Percentiles rank a stretch among this genome's conserved stretches.
Evolutionary conservation across 192 early-diverging fungal species (phyloP).

Genomic region (Coemansia sp.): DNA sequence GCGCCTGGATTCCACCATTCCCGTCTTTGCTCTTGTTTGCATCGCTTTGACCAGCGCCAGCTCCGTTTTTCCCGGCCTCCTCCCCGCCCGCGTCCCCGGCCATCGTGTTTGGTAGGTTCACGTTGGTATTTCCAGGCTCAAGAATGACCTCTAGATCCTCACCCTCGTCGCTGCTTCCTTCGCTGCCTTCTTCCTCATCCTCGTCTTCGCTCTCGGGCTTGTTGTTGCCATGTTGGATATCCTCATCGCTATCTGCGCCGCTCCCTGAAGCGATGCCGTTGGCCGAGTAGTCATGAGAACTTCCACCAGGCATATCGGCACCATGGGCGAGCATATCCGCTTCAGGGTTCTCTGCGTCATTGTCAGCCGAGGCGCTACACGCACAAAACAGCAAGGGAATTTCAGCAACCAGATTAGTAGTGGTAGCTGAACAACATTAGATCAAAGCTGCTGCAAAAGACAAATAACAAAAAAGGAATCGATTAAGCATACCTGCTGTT

Average conservation of each 20-base stretch:
- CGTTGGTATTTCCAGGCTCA: slow-evolving; percentile 24
- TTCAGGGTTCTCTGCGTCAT: not conserved
- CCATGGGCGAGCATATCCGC: not conserved
- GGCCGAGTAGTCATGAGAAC: not conserved
- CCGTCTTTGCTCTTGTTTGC: slow-evolving; percentile 7
- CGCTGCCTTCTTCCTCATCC: not conserved
- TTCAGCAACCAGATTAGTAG: too few species aligned
- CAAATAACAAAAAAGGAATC: too few species aligned
- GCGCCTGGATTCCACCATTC: slow-evolving; percentile 9
- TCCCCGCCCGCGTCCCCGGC: not conserved
- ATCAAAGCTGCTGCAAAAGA: too few species aligned
- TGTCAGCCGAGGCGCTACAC: not conserved
- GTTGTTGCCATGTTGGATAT: not conserved
- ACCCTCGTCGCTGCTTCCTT: not conserved
- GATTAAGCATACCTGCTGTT: not conserved
- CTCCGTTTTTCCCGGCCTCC: not conserved
- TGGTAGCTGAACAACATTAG: too few species aligned
- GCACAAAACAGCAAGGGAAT: not conserved
- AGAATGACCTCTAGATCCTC: slow-evolving; percentile 43
- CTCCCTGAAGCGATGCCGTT: too few species aligned
- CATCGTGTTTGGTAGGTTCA: slow-evolving; percentile 5
- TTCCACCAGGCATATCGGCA: not conserved
- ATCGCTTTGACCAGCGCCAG: not conserved
- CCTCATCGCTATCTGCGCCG: not conserved
- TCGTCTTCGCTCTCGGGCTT: not conserved